A percentile compares a stretch with the other conserved stretches of the same genome.
Evolutionary conservation across 768 basidiomycete genomes (phyloP).

Genomic region (Cyclocybe aegerita): DNA sequence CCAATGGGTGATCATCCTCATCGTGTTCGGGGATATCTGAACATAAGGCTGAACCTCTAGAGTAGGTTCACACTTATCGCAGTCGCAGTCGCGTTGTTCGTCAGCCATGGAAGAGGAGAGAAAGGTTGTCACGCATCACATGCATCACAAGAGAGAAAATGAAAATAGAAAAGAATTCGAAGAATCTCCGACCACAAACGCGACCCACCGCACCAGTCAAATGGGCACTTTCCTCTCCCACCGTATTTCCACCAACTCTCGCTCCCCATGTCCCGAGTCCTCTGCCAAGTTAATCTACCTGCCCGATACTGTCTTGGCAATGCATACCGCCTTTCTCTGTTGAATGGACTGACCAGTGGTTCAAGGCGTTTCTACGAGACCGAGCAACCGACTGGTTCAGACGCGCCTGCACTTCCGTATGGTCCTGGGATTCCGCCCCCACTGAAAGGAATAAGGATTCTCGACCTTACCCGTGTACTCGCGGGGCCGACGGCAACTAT

Average conservation of each 20-base stretch:
- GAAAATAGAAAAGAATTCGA: too few relatives aligned
- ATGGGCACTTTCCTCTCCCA: background rate
- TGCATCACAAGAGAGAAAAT: too few relatives aligned
- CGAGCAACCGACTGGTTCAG: slow-evolving; percentile 8
- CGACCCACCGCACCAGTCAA: background rate
- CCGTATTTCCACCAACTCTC: too few relatives aligned
- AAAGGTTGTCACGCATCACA: too few relatives aligned
- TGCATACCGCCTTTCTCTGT: background rate
- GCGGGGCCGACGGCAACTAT: slow-evolving; percentile 93
- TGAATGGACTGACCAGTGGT: background rate
- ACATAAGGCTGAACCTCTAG: background rate
- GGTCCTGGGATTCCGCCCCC: slow-evolving; percentile 71
- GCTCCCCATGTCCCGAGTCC: too few relatives aligned
- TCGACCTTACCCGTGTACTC: slow-evolving; percentile 87
- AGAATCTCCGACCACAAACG: background rate
- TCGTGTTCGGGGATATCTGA: background rate
- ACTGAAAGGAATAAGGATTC: slow-evolving; percentile 74
- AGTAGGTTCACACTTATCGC: background rate
- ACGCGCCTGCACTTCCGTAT: slow-evolving; percentile 25
- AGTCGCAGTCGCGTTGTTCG: too few relatives aligned
- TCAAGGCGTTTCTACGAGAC: slow-evolving; percentile 17
- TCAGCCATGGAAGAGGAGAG: too few relatives aligned
- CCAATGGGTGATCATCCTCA: background rate
- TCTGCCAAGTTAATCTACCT: slow-evolving; percentile 1
- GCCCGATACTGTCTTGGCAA: background rate